A percentile compares a stretch with the other conserved stretches of the same genome.
phyloP scores from a whole-genome alignment of 2,329 filamentous ascomycete species.

The Fusarium setosum region DNA sequence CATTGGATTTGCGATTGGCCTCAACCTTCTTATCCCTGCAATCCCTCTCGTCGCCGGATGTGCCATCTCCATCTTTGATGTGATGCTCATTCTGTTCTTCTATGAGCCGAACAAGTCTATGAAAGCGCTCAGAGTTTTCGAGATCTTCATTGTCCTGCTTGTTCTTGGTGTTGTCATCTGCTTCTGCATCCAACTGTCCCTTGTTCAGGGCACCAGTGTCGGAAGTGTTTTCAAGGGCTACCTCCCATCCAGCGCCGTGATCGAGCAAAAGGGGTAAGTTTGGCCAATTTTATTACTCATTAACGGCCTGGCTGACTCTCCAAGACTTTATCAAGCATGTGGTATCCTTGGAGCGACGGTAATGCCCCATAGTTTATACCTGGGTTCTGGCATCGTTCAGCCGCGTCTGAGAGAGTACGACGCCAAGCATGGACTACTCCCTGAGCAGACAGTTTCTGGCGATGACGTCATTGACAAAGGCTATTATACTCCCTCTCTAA shows the following conservation, averaged over 20 bases:
- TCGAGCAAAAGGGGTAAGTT: slow-evolving; percentile 65
- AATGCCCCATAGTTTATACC: slow-evolving; percentile 76
- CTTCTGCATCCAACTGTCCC: slow-evolving; percentile 76
- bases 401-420: slow-evolving; percentile 74
- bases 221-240: slow-evolving; percentile 74
- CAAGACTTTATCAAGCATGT: slow-evolving; percentile 72
- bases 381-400: slow-evolving; percentile 77
- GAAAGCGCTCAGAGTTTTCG: slow-evolving; percentile 70
- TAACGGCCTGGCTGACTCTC: slow-evolving; percentile 26
- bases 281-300: rapidly evolving
- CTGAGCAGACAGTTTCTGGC: slow-evolving; percentile 40
- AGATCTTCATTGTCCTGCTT: slow-evolving; percentile 70
- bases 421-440: slow-evolving; percentile 64
- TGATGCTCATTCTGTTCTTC: slow-evolving; percentile 75
- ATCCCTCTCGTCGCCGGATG: slow-evolving; percentile 76
- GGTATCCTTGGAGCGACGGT: slow-evolving; percentile 83
- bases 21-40: slow-evolving; percentile 73
- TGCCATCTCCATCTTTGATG: slow-evolving; percentile 75
- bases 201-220: slow-evolving; percentile 66
- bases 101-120: slow-evolving; percentile 71
- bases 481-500: slow-evolving; percentile 76
- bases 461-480: slow-evolving; percentile 53
- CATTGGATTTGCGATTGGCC: slow-evolving; percentile 76
- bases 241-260: slow-evolving; percentile 68
- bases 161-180: slow-evolving; percentile 77